Conservation (phyloP, 1,284 basidiomycete species). For the Rhodotorula mucilaginosa region DNA sequence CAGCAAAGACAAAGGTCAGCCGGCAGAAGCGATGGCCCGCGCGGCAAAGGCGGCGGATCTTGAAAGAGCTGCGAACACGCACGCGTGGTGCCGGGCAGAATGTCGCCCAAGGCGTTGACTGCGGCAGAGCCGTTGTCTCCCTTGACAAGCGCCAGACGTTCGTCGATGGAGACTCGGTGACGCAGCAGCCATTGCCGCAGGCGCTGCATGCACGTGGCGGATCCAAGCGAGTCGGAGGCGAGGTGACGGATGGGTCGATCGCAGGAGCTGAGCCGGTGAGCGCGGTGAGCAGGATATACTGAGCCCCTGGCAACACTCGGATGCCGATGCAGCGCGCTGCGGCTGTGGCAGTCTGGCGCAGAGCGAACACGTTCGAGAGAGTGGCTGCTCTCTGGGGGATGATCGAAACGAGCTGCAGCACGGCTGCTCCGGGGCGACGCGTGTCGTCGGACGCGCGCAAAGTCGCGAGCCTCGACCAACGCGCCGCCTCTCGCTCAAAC, state of each 20-base stretch:
- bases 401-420: too few relatives aligned
- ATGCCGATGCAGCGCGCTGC: too few relatives aligned
- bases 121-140: neutral
- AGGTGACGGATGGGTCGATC: neutral
- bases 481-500: neutral
- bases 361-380: too few relatives aligned
- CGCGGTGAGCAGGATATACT: neutral
- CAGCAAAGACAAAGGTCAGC: neutral
- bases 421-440: too few relatives aligned
- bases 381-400: too few relatives aligned
- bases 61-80: neutral
- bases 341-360: too few relatives aligned
- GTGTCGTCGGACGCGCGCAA: neutral
- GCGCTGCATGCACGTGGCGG: neutral
- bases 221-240: too few relatives aligned
- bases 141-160: neutral
- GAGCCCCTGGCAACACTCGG: too few relatives aligned
- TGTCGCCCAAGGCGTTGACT: neutral
- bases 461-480: neutral
- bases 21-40: neutral
- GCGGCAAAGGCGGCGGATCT: neutral
- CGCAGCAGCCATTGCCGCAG: slow-evolving; percentile 9
- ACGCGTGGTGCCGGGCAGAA: neutral
- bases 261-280: neutral
- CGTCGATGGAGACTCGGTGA: slow-evolving; percentile 5